A percentile compares a stretch with the other conserved stretches of the same genome.
Conservation (phyloP, 164 flowering plant species). For the Nymphaea colorata region DNA sequence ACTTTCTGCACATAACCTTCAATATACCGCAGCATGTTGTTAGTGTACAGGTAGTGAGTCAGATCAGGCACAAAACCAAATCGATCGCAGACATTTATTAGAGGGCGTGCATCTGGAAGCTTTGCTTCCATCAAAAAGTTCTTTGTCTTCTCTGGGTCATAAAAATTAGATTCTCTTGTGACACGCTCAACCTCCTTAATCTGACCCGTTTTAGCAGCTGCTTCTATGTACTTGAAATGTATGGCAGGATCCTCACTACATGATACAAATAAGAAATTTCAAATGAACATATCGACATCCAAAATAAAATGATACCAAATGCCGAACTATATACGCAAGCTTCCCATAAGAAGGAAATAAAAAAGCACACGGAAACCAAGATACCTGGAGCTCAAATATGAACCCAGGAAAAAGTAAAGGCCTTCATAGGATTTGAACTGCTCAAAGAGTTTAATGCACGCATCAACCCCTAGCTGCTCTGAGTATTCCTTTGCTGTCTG, state of each 20-base stretch:
- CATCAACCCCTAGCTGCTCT: constrained; percentile 93
- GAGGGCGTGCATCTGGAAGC: constrained; percentile 98
- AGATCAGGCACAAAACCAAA: constrained; percentile 99
- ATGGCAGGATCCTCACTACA: constrained; percentile 99
- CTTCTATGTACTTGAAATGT: constrained; percentile 96
- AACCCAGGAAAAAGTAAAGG: constrained; percentile 93
- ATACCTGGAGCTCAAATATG: constrained; percentile 95
- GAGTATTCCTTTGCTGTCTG: constrained; percentile 95
- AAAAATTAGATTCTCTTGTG: constrained; percentile 94
- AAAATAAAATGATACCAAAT: background rate
- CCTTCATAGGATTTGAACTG: constrained; percentile 98
- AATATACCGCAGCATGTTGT: constrained; percentile 96
- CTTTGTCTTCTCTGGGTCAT: constrained; percentile 93
- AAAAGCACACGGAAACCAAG: background rate
- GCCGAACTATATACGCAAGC: background rate
- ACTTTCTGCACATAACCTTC: constrained; percentile 99
- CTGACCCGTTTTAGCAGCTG: constrained; percentile 99
- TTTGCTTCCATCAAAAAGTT: constrained; percentile 98
- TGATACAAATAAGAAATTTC: background rate
- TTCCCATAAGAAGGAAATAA: too few relatives aligned
- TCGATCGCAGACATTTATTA: constrained; percentile 98
- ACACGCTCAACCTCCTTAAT: constrained; percentile 98
- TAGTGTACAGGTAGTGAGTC: constrained; percentile 74
- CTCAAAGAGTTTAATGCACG: constrained; percentile 94
- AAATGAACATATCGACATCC: background rate